Conservation (phyloP, 306 rosid genomes). For the Vicia faba region DNA sequence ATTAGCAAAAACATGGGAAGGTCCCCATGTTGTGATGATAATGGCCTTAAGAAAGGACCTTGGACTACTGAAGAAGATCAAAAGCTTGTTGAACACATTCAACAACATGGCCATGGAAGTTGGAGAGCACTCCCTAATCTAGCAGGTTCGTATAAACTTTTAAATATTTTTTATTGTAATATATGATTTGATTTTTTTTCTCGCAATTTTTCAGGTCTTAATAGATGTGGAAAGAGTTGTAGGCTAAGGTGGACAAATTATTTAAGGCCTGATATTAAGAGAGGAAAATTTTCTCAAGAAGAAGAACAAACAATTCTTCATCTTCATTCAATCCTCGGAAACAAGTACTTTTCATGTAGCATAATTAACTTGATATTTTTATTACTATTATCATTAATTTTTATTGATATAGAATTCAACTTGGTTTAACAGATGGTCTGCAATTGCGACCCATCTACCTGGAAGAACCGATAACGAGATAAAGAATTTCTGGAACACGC, state of each 20-base stretch:
- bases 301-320: slow-evolving; percentile 84
- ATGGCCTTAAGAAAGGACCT: slow-evolving; percentile 83
- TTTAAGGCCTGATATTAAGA: slow-evolving; percentile 84
- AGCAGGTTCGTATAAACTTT: slow-evolving; percentile 51
- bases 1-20: slow-evolving; percentile 55
- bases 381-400: not conserved
- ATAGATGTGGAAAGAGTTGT: slow-evolving; percentile 92
- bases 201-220: slow-evolving; percentile 56
- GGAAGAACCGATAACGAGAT: slow-evolving; percentile 86
- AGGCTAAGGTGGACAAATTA: slow-evolving; percentile 91
- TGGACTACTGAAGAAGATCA: slow-evolving; percentile 90
- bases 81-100: slow-evolving; percentile 68
- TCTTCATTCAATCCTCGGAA: slow-evolving; percentile 90
- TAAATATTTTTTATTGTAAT: not conserved
- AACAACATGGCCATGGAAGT: slow-evolving; percentile 81
- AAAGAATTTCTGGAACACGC: slow-evolving; percentile 89
- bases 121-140: slow-evolving; percentile 90
- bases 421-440: slow-evolving; percentile 65
- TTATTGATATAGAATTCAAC: not conserved
- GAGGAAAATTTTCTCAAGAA: slow-evolving; percentile 83
- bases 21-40: slow-evolving; percentile 70
- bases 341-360: slow-evolving; percentile 55
- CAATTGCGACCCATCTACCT: slow-evolving; percentile 74
- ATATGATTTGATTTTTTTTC: not conserved
- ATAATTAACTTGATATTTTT: not conserved